Conservation (phyloP, 2,329 filamentous ascomycete genomes). For the Cryphonectria nitschkei region DNA sequence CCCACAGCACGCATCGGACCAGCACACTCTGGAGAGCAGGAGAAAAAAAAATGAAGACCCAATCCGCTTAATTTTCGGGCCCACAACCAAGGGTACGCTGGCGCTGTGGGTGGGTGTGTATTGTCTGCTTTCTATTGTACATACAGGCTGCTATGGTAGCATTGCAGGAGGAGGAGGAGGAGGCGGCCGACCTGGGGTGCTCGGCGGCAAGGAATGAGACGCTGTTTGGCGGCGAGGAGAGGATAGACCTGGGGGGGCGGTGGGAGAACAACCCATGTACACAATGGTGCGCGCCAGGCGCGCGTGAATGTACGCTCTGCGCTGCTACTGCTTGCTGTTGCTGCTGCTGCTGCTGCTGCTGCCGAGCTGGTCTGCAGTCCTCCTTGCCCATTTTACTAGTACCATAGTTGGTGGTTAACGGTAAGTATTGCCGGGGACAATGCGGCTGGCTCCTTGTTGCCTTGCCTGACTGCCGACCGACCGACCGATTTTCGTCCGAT, state of each 20-base stretch:
- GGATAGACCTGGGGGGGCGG: no score
- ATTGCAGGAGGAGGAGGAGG: neutral
- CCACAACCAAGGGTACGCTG: neutral
- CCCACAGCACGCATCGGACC: neutral
- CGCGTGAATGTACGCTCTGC: neutral
- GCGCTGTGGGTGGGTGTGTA: neutral
- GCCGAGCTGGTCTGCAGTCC: neutral
- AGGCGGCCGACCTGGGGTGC: neutral
- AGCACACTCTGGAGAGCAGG: neutral
- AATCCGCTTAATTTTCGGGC: neutral
- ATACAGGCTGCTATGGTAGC: neutral
- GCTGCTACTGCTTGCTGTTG: neutral
- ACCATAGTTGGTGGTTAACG: neutral
- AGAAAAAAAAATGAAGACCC: neutral
- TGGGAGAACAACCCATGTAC: neutral
- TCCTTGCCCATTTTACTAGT: neutral
- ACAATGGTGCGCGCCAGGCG: constrained; percentile 1
- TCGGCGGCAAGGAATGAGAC: constrained; percentile 2
- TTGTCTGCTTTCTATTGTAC: neutral
- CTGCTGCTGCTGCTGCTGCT: neutral
- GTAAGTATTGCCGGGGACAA: neutral
- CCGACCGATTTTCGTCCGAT: neutral
- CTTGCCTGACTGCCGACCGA: neutral
- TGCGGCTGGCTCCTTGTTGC: neutral
- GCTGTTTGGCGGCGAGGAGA: neutral